phyloP scores from a whole-genome alignment of 1,284 basidiomycete genomes.

The Pyrrhoderma lamaoense region DNA sequence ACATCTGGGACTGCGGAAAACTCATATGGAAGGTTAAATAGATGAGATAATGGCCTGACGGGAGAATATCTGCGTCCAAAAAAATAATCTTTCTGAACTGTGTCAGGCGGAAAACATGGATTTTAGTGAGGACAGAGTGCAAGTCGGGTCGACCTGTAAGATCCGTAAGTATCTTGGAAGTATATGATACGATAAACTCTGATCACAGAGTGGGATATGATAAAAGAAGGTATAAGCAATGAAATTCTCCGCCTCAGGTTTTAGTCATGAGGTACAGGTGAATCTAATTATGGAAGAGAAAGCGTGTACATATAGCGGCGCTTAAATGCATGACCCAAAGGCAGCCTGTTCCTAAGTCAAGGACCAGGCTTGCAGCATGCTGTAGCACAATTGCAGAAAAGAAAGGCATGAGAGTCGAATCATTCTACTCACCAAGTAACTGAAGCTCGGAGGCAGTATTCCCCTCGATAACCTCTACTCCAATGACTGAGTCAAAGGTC shows the following conservation, averaged over 20 bases:
- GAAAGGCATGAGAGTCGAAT: neutral
- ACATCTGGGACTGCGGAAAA: slow-evolving; percentile 91
- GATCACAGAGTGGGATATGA: slow-evolving; percentile 1
- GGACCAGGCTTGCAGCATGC: too few species aligned
- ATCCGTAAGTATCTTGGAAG: slow-evolving; percentile 10
- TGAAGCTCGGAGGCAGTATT: slow-evolving; percentile 57
- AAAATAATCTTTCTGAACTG: slow-evolving; percentile 88
- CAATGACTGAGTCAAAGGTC: slow-evolving; percentile 81
- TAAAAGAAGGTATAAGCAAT: neutral
- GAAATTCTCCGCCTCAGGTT: too few species aligned
- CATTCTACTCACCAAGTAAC: slow-evolving; percentile 78
- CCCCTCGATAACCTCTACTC: slow-evolving; percentile 81
- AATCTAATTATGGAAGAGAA: too few species aligned
- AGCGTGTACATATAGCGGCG: too few species aligned
- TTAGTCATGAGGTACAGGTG: too few species aligned
- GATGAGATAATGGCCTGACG: slow-evolving; percentile 80
- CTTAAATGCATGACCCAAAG: too few species aligned
- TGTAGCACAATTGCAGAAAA: neutral
- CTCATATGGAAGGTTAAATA: slow-evolving; percentile 72
- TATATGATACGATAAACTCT: neutral
- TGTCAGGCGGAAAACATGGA: slow-evolving; percentile 88
- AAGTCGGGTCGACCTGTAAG: slow-evolving; percentile 84
- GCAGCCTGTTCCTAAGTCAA: too few species aligned
- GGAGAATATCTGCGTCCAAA: slow-evolving; percentile 93
- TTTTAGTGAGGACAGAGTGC: slow-evolving; percentile 86